Evolutionary conservation across 805 yeast genomes (phyloP).

Genomic region (Torulaspora microellipsoides): DNA sequence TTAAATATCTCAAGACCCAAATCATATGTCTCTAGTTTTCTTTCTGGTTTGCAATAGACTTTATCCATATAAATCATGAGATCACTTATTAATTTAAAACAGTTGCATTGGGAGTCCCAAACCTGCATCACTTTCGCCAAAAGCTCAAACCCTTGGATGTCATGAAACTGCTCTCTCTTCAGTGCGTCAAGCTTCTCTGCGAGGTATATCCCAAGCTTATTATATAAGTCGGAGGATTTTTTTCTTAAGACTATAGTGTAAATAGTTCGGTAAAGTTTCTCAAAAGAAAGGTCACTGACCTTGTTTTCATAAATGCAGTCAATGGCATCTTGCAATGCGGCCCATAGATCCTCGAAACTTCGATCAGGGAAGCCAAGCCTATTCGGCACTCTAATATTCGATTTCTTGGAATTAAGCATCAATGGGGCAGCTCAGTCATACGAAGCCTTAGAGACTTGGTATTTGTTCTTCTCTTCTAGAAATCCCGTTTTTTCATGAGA

Average conservation of each 20-base stretch:
- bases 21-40: slow-evolving; percentile 62
- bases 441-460: no score
- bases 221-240: slow-evolving; percentile 14
- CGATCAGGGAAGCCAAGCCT: slow-evolving; percentile 34
- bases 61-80: slow-evolving; percentile 83
- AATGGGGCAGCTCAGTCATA: no score
- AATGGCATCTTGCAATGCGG: slow-evolving; percentile 59
- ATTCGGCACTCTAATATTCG: slow-evolving; percentile 65
- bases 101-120: slow-evolving; percentile 70
- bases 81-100: slow-evolving; percentile 77
- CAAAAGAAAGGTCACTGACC: slow-evolving; percentile 73
- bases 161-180: slow-evolving; percentile 2
- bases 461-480: no score
- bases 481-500: no score
- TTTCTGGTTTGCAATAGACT: slow-evolving; percentile 70
- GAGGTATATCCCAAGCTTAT: slow-evolving; percentile 12
- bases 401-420: slow-evolving; percentile 28
- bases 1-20: slow-evolving; percentile 67
- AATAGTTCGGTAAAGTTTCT: slow-evolving; percentile 73
- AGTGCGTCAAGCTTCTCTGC: slow-evolving; percentile 9
- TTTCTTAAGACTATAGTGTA: slow-evolving; percentile 60
- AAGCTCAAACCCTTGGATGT: slow-evolving; percentile 32
- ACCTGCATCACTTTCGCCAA: slow-evolving; percentile 34
- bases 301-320: slow-evolving; percentile 64
- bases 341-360: slow-evolving; percentile 68